Base-by-base conservation (phyloP, 208 protist species). In the Trypanosoma boissoni region DNA sequence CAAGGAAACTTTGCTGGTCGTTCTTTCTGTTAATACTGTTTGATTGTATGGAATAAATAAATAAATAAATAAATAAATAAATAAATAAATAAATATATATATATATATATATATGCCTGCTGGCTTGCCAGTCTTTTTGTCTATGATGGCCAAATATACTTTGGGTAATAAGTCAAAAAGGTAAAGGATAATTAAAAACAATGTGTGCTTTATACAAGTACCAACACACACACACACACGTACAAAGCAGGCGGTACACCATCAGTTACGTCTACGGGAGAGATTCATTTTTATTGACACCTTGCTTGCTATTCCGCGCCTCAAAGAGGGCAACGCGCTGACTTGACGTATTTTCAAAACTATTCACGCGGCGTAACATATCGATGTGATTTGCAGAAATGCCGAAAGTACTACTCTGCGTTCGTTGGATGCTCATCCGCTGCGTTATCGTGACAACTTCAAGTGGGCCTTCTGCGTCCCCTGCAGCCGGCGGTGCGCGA, bases 341-440 rank as follows among this genome's bases (percentile, higher is more conserved):
- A 2, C 71, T 83, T 4, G 84, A 80, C 2, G 79, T 88, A 57
- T 86, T 84, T 48, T 92, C 82, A 51, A 90, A 94, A 63, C 62
- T 88, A 57, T 94, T 94, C 36, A 77, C 61, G 26, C 84, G 83
- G 23, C 80, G 75, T 71, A 94, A 90, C 76, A 88, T 88, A 0
- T 79, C 79, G 26, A 94, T 83, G 53, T 85, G 82, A 48, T 84
- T 68, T 16, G 55, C 41, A 1, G 82, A 80, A 2, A 94, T 62
- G 27, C 46, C 36, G 43, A 62, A 7, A 26, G 55, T 29, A 31
- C 2, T 16, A 18, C 55, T 58, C 0, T 57, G 41, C 20, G 64
- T 42, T 36, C 29, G 45, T 21, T 58, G 29, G 21, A 58, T 54
- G 9, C 55, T 34, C 31, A 45, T 58, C 14, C 64, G 37, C 26